Conservation (phyloP, 164 flowering plant genomes). For the Piper betle region DNA sequence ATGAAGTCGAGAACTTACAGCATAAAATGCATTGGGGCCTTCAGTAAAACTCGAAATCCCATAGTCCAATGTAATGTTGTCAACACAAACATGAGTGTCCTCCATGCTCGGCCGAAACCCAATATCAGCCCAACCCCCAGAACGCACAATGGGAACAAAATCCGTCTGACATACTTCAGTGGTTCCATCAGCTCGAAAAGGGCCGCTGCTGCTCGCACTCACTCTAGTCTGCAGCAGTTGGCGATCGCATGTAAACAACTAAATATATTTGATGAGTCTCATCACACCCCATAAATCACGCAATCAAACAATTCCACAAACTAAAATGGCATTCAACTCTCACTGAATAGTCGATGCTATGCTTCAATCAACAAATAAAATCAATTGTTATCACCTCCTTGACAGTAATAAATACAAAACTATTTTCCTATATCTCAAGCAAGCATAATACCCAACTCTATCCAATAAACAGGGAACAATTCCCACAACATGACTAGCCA, state of each 20-base stretch:
- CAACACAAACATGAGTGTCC: slow-evolving; percentile 66
- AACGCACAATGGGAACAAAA: slow-evolving; percentile 67
- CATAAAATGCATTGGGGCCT: slow-evolving; percentile 81
- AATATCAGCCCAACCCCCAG: slow-evolving; percentile 89
- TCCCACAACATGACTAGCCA: too few species aligned
- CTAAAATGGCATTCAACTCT: not conserved
- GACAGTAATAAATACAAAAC: too few species aligned
- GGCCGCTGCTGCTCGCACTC: slow-evolving; percentile 20
- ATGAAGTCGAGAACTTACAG: slow-evolving; percentile 33
- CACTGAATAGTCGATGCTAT: too few species aligned
- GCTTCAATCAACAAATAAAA: too few species aligned
- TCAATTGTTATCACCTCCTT: too few species aligned
- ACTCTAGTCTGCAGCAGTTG: slow-evolving; percentile 30
- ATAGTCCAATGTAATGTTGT: slow-evolving; percentile 41
- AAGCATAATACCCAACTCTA: too few species aligned
- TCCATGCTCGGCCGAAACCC: slow-evolving; percentile 77
- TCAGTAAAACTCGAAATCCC: slow-evolving; percentile 26
- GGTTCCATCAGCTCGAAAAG: slow-evolving; percentile 22
- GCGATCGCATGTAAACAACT: not conserved
- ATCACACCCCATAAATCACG: not conserved
- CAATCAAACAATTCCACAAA: not conserved
- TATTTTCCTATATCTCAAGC: too few species aligned
- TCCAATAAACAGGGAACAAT: too few species aligned
- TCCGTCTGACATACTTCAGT: slow-evolving; percentile 26
- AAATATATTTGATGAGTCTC: not conserved